Conservation (phyloP, 1,284 basidiomycete species). For the Inonotus hispidus region DNA sequence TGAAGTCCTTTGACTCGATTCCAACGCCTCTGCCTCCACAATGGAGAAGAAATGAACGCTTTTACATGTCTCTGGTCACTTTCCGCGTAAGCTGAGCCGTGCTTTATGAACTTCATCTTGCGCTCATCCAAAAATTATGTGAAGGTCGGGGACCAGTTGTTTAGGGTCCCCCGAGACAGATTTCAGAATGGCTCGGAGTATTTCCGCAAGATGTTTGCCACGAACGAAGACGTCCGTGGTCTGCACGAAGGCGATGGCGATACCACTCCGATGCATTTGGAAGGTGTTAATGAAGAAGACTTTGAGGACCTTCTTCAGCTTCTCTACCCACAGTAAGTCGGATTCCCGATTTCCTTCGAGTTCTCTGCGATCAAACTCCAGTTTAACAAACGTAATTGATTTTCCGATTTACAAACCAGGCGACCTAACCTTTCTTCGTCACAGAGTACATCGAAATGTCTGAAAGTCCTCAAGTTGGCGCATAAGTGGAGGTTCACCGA, state of each 20-base stretch:
- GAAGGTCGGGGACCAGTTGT: conserved; percentile 5
- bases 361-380: too few relatives aligned
- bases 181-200: conserved; percentile 7
- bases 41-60: too few relatives aligned
- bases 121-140: too few relatives aligned
- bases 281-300: not conserved
- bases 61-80: too few relatives aligned
- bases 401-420: too few relatives aligned
- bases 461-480: conserved; percentile 1
- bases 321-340: conserved; percentile 6
- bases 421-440: too few relatives aligned
- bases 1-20: too few relatives aligned
- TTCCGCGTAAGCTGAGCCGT: too few relatives aligned
- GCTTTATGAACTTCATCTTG: too few relatives aligned
- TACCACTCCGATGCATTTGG: conserved; percentile 6
- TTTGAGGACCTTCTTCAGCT: conserved; percentile 2
- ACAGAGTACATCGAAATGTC: not conserved
- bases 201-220: conserved; percentile 12
- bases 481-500: conserved; percentile 8
- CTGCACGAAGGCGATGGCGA: conserved; percentile 3
- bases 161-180: conserved; percentile 5
- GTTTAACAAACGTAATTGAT: too few relatives aligned
- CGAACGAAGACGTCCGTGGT: not conserved
- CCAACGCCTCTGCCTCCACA: too few relatives aligned
- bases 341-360: too few relatives aligned